Conservation (phyloP, 2,329 filamentous ascomycete species). For the Ophiostoma triangulosporum region DNA sequence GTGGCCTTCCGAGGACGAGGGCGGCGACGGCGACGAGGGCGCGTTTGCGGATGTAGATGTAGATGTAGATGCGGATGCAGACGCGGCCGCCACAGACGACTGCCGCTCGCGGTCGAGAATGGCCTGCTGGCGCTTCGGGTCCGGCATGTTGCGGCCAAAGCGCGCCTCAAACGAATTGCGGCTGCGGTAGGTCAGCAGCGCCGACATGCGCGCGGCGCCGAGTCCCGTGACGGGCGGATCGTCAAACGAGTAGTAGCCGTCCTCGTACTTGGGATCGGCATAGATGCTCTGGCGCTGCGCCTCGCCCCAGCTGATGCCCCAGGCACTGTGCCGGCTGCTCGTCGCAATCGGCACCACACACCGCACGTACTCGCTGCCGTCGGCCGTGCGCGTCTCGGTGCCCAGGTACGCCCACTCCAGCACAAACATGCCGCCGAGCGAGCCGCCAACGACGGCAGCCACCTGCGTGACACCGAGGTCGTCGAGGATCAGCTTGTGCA, state of each 20-base stretch:
- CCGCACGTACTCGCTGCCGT: slow-evolving; percentile 51
- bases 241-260: slow-evolving; percentile 82
- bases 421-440: slow-evolving; percentile 83
- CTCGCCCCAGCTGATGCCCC: slow-evolving; percentile 86
- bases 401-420: slow-evolving; percentile 87
- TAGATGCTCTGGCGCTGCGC: slow-evolving; percentile 90
- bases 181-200: slow-evolving; percentile 87
- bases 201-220: slow-evolving; percentile 91
- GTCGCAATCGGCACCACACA: slow-evolving; percentile 74
- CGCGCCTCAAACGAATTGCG: slow-evolving; percentile 93
- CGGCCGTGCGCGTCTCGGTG: slow-evolving; percentile 24
- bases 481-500: slow-evolving; percentile 69
- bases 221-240: slow-evolving; percentile 80
- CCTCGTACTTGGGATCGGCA: slow-evolving; percentile 94
- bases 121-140: slow-evolving; percentile 68
- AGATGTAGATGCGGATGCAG: not conserved
- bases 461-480: slow-evolving; percentile 68
- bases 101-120: slow-evolving; percentile 57
- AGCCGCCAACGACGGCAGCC: slow-evolving; percentile 68
- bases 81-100: slow-evolving; percentile 13
- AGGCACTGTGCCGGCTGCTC: slow-evolving; percentile 72
- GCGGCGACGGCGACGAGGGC: not conserved
- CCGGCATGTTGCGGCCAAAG: slow-evolving; percentile 85
- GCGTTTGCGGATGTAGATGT: not conserved
- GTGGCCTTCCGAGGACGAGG: slow-evolving; percentile 52